Conservation (phyloP, 768 basidiomycete species). For the Pulveroboletus sp. region DNA sequence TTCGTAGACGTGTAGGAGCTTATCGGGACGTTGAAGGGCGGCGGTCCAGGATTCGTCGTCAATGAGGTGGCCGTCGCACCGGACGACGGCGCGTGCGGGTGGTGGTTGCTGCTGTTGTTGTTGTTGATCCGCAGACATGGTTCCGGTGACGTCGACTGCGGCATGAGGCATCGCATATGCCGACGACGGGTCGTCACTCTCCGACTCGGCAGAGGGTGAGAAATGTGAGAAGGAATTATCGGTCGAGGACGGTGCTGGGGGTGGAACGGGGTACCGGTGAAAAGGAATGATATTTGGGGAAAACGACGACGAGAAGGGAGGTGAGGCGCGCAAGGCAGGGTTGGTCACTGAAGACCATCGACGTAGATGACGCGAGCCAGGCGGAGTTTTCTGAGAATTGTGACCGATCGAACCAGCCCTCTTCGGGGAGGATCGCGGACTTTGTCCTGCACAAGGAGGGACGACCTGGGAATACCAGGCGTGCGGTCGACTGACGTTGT, state of each 20-base stretch:
- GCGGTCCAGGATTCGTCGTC: conserved; percentile 28
- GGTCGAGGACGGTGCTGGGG: neutral
- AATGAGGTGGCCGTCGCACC: conserved; percentile 24
- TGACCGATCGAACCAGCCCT: conserved; percentile 31
- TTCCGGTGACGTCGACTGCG: conserved; percentile 17
- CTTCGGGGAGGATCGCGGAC: conserved; percentile 31
- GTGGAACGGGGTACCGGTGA: conserved; percentile 13
- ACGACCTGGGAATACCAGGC: conserved; percentile 19
- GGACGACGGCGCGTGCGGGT: conserved; percentile 15
- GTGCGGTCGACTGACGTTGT: conserved; percentile 17
- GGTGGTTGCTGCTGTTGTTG: neutral
- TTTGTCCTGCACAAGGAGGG: conserved; percentile 19
- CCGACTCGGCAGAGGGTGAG: conserved; percentile 23
- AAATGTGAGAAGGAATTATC: conserved; percentile 13
- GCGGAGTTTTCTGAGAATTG: conserved; percentile 27
- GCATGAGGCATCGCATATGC: conserved; percentile 13
- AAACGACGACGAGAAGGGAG: conserved; percentile 14
- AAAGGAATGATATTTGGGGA: conserved; percentile 14
- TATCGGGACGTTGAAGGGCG: conserved; percentile 20
- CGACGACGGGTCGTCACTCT: conserved; percentile 16
- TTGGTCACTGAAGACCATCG: conserved; percentile 31
- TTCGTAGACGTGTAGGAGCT: conserved; percentile 27
- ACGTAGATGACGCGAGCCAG: conserved; percentile 25
- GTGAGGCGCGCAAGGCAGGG: conserved; percentile 21
- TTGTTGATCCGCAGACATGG: conserved; percentile 1